Percentiles rank a stretch among this genome's conserved stretches.
Evolutionary conservation across 768 basidiomycete genomes (phyloP).

Genomic region (Hebeloma cylindrosporum): DNA sequence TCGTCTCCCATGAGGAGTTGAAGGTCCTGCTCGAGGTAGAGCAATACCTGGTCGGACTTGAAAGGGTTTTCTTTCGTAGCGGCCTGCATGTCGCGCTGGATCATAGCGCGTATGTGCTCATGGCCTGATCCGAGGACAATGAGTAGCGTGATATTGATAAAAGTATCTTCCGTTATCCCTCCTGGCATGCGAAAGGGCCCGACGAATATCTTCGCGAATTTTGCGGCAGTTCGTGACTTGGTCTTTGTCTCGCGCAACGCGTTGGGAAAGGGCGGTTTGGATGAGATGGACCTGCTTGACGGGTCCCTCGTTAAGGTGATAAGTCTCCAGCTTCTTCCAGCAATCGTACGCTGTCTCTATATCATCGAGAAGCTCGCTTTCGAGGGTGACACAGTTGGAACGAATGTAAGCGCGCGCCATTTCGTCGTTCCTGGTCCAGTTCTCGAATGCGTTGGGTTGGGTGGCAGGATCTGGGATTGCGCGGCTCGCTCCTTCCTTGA

Average conservation of each 20-base stretch:
- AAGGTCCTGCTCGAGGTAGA: slow-evolving; percentile 5
- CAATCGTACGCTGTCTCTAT: slow-evolving; percentile 5
- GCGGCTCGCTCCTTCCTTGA: neutral
- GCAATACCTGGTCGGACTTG: neutral
- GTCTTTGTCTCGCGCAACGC: neutral
- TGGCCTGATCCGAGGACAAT: slow-evolving; percentile 1
- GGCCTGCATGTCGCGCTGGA: slow-evolving; percentile 12
- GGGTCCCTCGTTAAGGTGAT: slow-evolving; percentile 19
- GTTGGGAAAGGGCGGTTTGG: slow-evolving; percentile 10
- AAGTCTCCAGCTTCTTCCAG: slow-evolving; percentile 6
- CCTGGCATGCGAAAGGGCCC: slow-evolving; percentile 6
- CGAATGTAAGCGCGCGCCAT: slow-evolving; percentile 6
- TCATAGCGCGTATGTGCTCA: slow-evolving; percentile 8
- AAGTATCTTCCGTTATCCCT: slow-evolving; percentile 5
- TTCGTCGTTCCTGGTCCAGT: slow-evolving; percentile 17
- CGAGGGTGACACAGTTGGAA: neutral
- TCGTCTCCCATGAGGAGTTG: slow-evolving; percentile 4
- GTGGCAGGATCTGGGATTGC: neutral
- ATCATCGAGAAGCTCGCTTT: slow-evolving; percentile 1
- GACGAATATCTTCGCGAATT: neutral
- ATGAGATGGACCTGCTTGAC: slow-evolving; percentile 19
- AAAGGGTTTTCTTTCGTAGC: slow-evolving; percentile 8
- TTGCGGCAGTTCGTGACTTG: neutral
- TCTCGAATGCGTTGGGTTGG: slow-evolving; percentile 2
- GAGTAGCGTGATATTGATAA: slow-evolving; percentile 1